phyloP scores from a whole-genome alignment of 768 basidiomycete species.

The Glaciozyma antarctica region DNA sequence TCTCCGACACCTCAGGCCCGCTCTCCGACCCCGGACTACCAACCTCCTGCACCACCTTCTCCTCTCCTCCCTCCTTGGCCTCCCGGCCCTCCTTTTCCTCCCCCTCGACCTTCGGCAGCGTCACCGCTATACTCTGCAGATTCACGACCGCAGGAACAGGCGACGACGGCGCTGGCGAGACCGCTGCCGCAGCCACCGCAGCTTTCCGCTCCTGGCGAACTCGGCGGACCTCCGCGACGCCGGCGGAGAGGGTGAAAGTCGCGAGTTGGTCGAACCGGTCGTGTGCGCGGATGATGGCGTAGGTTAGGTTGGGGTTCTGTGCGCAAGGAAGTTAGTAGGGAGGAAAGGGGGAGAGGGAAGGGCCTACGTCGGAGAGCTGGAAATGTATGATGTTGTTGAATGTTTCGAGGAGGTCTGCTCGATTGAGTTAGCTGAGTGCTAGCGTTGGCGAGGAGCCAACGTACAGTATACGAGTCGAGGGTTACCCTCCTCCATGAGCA shows the following conservation, averaged over 20 bases:
- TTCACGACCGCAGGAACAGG: neutral
- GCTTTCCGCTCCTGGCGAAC: conserved; percentile 16
- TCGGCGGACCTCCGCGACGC: conserved; percentile 71
- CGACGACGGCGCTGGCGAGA: neutral
- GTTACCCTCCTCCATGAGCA: conserved; percentile 89
- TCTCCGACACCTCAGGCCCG: conserved; percentile 1
- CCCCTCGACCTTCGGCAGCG: neutral
- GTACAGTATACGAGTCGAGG: conserved; percentile 75
- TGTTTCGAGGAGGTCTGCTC: conserved; percentile 54
- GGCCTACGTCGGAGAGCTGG: conserved; percentile 48
- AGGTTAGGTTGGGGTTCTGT: conserved; percentile 79
- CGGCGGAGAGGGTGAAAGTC: conserved; percentile 79
- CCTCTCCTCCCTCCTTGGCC: neutral
- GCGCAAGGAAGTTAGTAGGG: conserved; percentile 25
- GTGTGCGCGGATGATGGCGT: conserved; percentile 73
- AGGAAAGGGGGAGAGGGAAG: neutral
- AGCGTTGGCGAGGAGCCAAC: neutral
- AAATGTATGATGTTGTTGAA: conserved; percentile 77
- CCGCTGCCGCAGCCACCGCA: conserved; percentile 19
- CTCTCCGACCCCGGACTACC: conserved; percentile 50
- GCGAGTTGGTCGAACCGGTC: conserved; percentile 80
- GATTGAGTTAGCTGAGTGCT: neutral
- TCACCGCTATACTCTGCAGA: neutral
- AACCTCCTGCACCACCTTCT: conserved; percentile 44
- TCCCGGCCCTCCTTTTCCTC: neutral